phyloP scores from a whole-genome alignment of 768 basidiomycete species.

The Lactifluus rugatus region DNA sequence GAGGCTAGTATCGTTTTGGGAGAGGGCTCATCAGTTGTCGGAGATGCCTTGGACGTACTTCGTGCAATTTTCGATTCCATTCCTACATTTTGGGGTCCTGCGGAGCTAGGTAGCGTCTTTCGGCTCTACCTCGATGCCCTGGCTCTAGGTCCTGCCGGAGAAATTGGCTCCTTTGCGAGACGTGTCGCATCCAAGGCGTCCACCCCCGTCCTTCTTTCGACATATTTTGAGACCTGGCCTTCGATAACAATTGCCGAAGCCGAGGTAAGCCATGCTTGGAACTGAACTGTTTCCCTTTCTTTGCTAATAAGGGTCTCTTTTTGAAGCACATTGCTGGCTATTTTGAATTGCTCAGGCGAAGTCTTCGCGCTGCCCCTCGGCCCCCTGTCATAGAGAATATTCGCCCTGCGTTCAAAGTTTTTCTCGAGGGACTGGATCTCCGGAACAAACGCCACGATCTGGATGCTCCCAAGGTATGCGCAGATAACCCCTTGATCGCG shows the following conservation, averaged over 20 bases:
- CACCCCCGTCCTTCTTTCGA: constrained; percentile 54
- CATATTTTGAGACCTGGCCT: constrained; percentile 52
- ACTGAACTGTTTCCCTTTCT: neutral
- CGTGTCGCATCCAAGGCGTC: constrained; percentile 62
- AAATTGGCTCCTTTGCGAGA: constrained; percentile 43
- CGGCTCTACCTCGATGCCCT: constrained; percentile 44
- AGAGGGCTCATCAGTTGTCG: constrained; percentile 24
- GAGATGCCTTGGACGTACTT: constrained; percentile 41
- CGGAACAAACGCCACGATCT: constrained; percentile 4
- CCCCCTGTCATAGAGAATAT: constrained; percentile 13
- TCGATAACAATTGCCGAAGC: constrained; percentile 28
- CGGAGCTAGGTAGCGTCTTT: constrained; percentile 48
- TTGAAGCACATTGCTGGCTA: constrained; percentile 12
- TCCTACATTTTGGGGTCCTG: constrained; percentile 70
- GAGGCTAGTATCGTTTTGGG: constrained; percentile 20
- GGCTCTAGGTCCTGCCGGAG: constrained; percentile 24
- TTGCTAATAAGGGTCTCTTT: neutral
- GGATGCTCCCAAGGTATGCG: constrained; percentile 22
- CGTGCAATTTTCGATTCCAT: constrained; percentile 62
- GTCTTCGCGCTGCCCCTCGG: constrained; percentile 9
- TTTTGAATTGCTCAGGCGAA: constrained; percentile 17
- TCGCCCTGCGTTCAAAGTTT: constrained; percentile 16
- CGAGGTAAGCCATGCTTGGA: neutral
- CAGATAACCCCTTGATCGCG: neutral
- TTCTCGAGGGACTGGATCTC: constrained; percentile 18